Percentiles rank a stretch among this genome's conserved stretches.
These are phyloP conservation scores for Lithocarpus polystachyus DNA, from an alignment of 306 rosid genomes.

Conservation along the genomic window DNA sequence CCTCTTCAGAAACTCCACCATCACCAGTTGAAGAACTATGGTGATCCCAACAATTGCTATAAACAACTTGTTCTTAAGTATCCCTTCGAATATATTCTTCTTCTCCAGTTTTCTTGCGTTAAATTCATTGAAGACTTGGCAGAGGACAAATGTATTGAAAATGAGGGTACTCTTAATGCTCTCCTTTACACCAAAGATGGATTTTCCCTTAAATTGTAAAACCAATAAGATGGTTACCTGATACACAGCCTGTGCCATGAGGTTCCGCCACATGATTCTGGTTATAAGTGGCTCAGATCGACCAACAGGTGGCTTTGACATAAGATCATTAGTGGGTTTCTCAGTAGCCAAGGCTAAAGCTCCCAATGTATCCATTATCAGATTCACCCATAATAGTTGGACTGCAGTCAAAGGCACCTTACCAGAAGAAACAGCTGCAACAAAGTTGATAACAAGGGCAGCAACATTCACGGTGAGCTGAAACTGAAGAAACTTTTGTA, in stretches of 20 bases:
- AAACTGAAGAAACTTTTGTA: conserved; percentile 30
- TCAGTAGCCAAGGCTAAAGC: conserved; percentile 31
- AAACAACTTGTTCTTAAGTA: conserved; percentile 19
- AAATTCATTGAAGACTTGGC: conserved; percentile 25
- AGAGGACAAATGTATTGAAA: conserved; percentile 26
- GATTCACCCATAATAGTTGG: conserved; percentile 29
- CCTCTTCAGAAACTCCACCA: conserved; percentile 25
- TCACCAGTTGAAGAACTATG: conserved; percentile 13
- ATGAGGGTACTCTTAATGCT: conserved; percentile 19
- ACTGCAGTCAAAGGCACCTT: conserved; percentile 24
- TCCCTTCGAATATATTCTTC: conserved; percentile 22
- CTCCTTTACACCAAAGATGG: conserved; percentile 21
- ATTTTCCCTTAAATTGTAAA: conserved; percentile 21
- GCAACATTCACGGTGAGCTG: conserved; percentile 27
- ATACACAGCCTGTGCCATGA: conserved; percentile 21
- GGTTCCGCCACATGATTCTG: conserved; percentile 26
- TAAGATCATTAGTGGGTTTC: conserved; percentile 23
- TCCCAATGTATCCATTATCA: conserved; percentile 31
- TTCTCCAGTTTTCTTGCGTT: conserved; percentile 26
- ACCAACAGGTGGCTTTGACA: conserved; percentile 3
- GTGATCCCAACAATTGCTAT: conserved; percentile 20
- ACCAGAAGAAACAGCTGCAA: conserved; percentile 18
- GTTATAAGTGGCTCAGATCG: conserved; percentile 16
- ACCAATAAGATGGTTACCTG: conserved; percentile 18
- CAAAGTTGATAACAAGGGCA: conserved; percentile 15